Percentiles rank a stretch among this genome's conserved stretches.
Conservation (phyloP, 1,284 basidiomycete genomes). For the Cryptococcus sp. region DNA sequence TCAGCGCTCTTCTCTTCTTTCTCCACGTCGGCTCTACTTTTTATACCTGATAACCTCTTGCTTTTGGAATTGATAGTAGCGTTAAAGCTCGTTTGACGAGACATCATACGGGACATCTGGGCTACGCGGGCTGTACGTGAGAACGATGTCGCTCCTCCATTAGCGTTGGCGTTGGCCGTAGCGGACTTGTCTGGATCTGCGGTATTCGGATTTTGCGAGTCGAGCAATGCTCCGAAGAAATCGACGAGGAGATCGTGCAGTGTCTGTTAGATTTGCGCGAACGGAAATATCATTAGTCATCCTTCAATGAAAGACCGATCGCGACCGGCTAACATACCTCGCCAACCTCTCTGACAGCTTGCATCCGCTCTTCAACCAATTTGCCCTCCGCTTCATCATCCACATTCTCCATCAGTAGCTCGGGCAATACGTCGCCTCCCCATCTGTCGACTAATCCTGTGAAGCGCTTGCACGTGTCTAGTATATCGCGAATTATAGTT, state of each 20-base stretch:
- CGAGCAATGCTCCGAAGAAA: conserved; percentile 64
- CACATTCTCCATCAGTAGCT: conserved; percentile 70
- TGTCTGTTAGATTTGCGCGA: conserved; percentile 45
- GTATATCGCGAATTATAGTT: conserved; percentile 66
- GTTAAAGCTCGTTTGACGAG: conserved; percentile 24
- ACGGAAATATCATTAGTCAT: conserved; percentile 57
- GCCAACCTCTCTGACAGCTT: conserved; percentile 69
- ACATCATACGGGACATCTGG: conserved; percentile 29
- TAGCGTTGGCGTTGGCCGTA: not conserved
- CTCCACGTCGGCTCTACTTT: conserved; percentile 9
- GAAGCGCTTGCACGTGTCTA: conserved; percentile 80
- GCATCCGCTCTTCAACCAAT: conserved; percentile 69
- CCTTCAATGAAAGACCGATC: conserved; percentile 1
- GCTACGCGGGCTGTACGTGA: conserved; percentile 23
- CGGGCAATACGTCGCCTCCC: conserved; percentile 88
- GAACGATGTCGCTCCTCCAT: conserved; percentile 21
- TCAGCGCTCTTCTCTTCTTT: conserved; percentile 53
- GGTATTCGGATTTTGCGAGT: conserved; percentile 62
- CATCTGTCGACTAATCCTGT: conserved; percentile 81
- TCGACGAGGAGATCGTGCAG: conserved; percentile 75
- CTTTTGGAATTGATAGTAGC: not conserved
- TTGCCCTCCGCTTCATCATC: conserved; percentile 63
- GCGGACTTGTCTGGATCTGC: conserved; percentile 27
- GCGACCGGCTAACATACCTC: conserved; percentile 65
- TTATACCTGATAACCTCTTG: not conserved